Evolutionary conservation across 345 rosid genomes (phyloP), one percentile per base, ranked within the genome.

Genomic region (Dipteronia sinensis): DNA sequence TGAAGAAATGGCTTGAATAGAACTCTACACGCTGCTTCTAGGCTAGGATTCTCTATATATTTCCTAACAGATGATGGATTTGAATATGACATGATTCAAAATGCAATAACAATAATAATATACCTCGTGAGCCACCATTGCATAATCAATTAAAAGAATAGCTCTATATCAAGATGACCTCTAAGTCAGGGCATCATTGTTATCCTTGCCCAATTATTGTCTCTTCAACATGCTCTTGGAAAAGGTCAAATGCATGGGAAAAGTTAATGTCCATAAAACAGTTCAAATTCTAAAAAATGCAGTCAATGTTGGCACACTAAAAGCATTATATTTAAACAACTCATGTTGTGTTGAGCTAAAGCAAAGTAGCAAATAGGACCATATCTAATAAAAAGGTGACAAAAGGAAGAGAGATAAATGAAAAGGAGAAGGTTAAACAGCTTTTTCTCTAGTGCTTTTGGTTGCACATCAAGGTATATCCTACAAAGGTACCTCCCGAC

Each of bases 201-300:
- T 51, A 51, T 51, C 56, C 74, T 40, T 6, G 46, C 34, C 25
- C 75, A 56, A 56, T 56, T 19, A 73, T 72, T 56, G 29, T 72
- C 47, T 31, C 66, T 38, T 69, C 59, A n/a, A 69, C 73, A 69
- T 69, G 73, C 55, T 62, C 20, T 40, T 73, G 67, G 22, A 73
- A 20, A 73, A n/a, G 56, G 56, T 38, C 20, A 55, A 38, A 73
- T 59, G 76, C 31, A 31, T 19, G 10, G n/a, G 51, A 66, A n/a
- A 22, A 38, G 27, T 22, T 29, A 29, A 19, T 1, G 29, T 55
- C 47, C 13, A 16, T 55, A 10, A 53, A 53, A 25, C 65, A 77
- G 13, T 69, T 13, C 34, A 46, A 34, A 0, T 58, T 23, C 7
- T 58, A 58, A 20, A 46, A 38, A 55, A 47, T 62, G 75, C 49